Evolutionary conservation across 129 eudicot species (phyloP).

Genomic region (Lonicera japonica): DNA sequence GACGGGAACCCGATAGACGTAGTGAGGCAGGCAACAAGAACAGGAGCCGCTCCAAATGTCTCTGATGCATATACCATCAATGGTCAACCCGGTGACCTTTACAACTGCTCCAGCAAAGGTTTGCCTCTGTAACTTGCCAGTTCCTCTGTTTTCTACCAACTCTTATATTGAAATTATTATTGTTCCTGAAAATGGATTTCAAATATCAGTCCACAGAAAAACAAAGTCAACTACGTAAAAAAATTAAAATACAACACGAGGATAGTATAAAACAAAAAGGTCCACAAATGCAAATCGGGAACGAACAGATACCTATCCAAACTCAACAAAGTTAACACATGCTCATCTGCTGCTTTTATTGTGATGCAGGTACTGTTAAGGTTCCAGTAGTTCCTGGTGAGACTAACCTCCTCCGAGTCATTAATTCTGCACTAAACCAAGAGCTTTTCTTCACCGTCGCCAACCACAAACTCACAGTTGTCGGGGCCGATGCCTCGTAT

Average conservation of each 20-base stretch:
- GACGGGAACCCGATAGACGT: conserved; percentile 70
- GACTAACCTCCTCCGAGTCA: conserved; percentile 66
- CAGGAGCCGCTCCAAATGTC: conserved; percentile 76
- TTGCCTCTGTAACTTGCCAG: conserved; percentile 11
- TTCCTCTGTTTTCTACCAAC: neutral
- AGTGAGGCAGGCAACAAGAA: conserved; percentile 72
- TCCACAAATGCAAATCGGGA: too few species aligned
- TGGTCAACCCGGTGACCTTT: conserved; percentile 98
- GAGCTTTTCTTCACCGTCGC: conserved; percentile 82
- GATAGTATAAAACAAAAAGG: too few species aligned
- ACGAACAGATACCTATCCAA: too few species aligned
- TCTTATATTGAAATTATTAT: too few species aligned
- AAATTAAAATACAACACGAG: too few species aligned
- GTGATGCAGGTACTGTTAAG: conserved; percentile 52
- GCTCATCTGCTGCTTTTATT: conserved; percentile 5
- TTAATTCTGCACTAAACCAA: conserved; percentile 81
- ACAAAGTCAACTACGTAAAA: too few species aligned
- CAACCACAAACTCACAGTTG: conserved; percentile 77
- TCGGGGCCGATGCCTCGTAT: conserved; percentile 90
- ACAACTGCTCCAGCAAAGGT: conserved; percentile 85
- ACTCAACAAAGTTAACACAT: too few species aligned
- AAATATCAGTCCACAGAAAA: too few species aligned
- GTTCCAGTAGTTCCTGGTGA: conserved; percentile 81
- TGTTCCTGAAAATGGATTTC: neutral
- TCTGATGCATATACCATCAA: conserved; percentile 94